Evolutionary conservation across 2,329 filamentous ascomycete genomes (phyloP), one percentile per base, ranked within the genome.

Genomic region (Myrmaecium sp.): DNA sequence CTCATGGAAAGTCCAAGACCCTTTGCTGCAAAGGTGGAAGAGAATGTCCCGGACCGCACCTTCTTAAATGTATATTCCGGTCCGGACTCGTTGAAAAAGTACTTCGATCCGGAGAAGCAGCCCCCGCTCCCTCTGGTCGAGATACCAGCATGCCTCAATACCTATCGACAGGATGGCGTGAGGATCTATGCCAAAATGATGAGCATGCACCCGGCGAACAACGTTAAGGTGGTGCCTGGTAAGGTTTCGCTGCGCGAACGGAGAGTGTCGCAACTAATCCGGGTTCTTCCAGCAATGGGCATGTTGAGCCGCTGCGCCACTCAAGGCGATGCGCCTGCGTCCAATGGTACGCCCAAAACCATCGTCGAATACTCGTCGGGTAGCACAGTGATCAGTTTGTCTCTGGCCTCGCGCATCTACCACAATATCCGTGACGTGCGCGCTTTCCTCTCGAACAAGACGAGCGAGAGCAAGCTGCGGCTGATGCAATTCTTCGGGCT

Each of bases 181-280:
- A 59, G 66, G 7, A 69, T 74, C 27, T 73, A 70, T 34, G 69
- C 69, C 19, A 74, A 74, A 48, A 67, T 74, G 65, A 64, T 74
- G 60, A 68, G 65, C 2, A 64, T 65, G 54, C 65, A 69, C 37
- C 69, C 70, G 1, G 65, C 68, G 3, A 66, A 74, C 33, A 74
- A 74, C 25, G 69, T 74, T 36, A 74, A 74, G 40, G 59, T 63
- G 2, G 59, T 75, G 46, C 69, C 69, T 37, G 64, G 62, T 62
- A 43, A 38, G 28, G 16, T 3, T n/a, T 11, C 17, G 5, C 12
- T 27, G 3, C 14, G n/a, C n/a, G n/a, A n/a, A n/a, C n/a, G n/a
- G n/a, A n/a, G n/a, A n/a, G n/a, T 11, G 13, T 12, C 6, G 16
- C 12, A 21, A 14, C 14, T 15, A 23, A 21, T 16, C 4, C 14